phyloP scores from a whole-genome alignment of 2,329 filamentous ascomycete species.

The Thielaviopsis ethacetica region DNA sequence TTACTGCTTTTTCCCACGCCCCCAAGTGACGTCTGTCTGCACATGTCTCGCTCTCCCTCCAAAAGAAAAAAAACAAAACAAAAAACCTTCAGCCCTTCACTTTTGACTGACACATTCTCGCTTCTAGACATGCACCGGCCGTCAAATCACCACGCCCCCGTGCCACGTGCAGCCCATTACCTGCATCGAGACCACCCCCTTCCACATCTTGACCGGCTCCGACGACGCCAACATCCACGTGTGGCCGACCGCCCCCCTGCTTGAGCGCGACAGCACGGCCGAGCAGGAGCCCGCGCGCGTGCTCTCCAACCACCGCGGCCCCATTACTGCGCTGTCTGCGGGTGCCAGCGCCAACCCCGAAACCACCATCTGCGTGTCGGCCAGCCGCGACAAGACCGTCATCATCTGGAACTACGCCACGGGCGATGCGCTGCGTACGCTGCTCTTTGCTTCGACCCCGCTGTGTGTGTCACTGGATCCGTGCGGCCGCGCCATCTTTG shows the following conservation, averaged over 20 bases:
- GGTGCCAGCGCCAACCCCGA: constrained; percentile 51
- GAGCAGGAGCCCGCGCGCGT: constrained; percentile 57
- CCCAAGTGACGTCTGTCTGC: background rate
- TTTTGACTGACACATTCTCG: background rate
- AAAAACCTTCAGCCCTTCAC: background rate
- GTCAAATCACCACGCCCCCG: constrained; percentile 58
- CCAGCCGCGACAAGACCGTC: constrained; percentile 72
- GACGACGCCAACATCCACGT: constrained; percentile 82
- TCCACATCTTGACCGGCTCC: constrained; percentile 61
- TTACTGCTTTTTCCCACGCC: background rate
- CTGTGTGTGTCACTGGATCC: constrained; percentile 64
- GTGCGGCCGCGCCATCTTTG: constrained; percentile 66
- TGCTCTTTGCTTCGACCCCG: constrained; percentile 60
- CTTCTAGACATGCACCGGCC: constrained; percentile 51
- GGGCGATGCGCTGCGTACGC: constrained; percentile 60
- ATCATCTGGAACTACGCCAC: constrained; percentile 86
- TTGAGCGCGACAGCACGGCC: constrained; percentile 39
- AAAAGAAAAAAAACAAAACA: too few species aligned
- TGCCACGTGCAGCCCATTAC: constrained; percentile 71
- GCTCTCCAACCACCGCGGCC: constrained; percentile 61
- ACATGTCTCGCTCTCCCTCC: background rate
- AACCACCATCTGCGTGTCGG: constrained; percentile 70
- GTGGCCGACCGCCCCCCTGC: constrained; percentile 66
- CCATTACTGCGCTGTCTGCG: constrained; percentile 46
- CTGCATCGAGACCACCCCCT: constrained; percentile 53